phyloP scores from a whole-genome alignment of 768 basidiomycete species.

The Leccinum broughii region DNA sequence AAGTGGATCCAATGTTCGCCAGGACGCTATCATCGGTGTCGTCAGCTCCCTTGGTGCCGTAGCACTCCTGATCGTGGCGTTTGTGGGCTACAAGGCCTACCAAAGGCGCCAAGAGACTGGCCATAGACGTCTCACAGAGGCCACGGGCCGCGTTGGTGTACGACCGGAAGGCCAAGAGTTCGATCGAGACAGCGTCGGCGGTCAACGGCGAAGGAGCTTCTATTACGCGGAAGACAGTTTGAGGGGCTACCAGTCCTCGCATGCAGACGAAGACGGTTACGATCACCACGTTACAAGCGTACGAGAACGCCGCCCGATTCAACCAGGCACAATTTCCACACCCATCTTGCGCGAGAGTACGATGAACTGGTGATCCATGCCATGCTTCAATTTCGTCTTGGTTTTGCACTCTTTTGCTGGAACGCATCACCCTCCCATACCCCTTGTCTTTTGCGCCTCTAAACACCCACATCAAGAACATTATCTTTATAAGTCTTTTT shows the following conservation, averaged over 20 bases:
- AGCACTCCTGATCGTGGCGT: slow-evolving; percentile 67
- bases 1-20: slow-evolving; percentile 44
- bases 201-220: slow-evolving; percentile 72
- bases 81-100: slow-evolving; percentile 68
- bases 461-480: background rate
- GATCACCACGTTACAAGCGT: slow-evolving; percentile 38
- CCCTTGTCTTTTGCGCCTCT: background rate
- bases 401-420: slow-evolving; percentile 5
- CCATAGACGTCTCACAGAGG: slow-evolving; percentile 72
- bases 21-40: slow-evolving; percentile 91
- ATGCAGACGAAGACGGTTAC: slow-evolving; percentile 38
- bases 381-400: background rate
- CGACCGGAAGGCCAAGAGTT: slow-evolving; percentile 71
- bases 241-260: slow-evolving; percentile 51
- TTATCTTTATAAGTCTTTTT: slow-evolving; percentile 8
- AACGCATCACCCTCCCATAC: slow-evolving; percentile 18
- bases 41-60: slow-evolving; percentile 80
- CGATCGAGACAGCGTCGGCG: slow-evolving; percentile 75
- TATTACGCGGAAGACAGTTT: slow-evolving; percentile 87
- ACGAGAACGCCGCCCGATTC: slow-evolving; percentile 60
- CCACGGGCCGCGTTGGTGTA: slow-evolving; percentile 38
- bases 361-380: slow-evolving; percentile 70
- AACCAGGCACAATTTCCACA: slow-evolving; percentile 66
- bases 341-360: slow-evolving; percentile 80
- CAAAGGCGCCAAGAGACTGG: slow-evolving; percentile 66